Base-by-base conservation (phyloP, 192 early-diverging fungal genomes). In the Backusella luteola region DNA sequence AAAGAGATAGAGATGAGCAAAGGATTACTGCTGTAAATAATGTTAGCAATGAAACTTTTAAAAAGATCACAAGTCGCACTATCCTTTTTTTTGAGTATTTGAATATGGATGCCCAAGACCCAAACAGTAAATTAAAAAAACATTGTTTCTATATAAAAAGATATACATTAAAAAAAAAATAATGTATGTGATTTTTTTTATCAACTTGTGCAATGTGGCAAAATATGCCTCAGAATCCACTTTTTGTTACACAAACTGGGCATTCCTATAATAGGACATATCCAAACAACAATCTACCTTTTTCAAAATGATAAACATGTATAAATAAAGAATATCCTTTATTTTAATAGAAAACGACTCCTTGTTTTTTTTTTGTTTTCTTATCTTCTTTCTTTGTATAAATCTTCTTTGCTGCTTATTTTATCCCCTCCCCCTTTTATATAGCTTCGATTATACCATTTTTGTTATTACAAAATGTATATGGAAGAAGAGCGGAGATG, bases 271-370 rank as follows among this genome's bases (percentile, higher is more conserved):
- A 63, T 63, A 12, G 56, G 56, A 63, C 12, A 63, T 63, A 63
- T 26, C 56, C 26, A 63, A 63, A 63, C 26, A 63, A 63, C 56
- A 63, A 29, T 63, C 56, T 63, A 29, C 56, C 56, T 63, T 63
- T 63, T 63, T 63, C 56, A 63, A 63, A 29, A 63, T 5, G 56
- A 63, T 63, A 63, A 63, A 63, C 56, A 63, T 63, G 26, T 63
- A 63, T 63, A 63, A 26, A 63, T 26, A 63, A 63, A 63, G 21
- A 26, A 63, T 29, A 14, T 26, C 23, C 3, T 59, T 63, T 14
- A 7, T 63, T 63, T 26, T 21, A 56, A 56, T 56, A 56, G 53
- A 21, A 63, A 53, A 53, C 49, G 6, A 19, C 49, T 39, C 38
- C 38, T 39, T 39, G 38, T 39, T 39, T 39, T 49, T n/a, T 7